Conservation (phyloP, 2,329 filamentous ascomycete species). For the Balansia obtecta region DNA sequence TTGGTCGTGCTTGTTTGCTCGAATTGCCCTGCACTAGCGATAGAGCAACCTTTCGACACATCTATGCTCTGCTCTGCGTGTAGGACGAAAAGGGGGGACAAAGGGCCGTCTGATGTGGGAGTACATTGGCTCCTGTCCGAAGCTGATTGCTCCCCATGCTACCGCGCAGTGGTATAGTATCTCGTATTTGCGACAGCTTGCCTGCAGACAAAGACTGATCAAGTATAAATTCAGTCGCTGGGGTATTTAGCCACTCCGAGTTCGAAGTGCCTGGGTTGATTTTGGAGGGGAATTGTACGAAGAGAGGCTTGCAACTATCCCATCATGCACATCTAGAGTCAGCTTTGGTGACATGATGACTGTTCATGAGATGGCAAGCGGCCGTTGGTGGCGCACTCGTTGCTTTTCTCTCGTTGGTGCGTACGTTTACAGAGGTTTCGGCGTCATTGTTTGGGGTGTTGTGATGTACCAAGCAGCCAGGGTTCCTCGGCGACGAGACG, state of each 20-base stretch:
- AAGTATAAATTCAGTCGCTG: background rate
- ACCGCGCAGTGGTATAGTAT: background rate
- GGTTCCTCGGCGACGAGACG: constrained; percentile 13
- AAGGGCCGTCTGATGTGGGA: no score
- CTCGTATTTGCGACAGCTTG: background rate
- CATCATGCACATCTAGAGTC: constrained; percentile 18
- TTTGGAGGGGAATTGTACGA: constrained; percentile 9
- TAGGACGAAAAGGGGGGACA: no score
- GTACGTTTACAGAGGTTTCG: constrained; percentile 6
- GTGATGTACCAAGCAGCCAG: constrained; percentile 20
- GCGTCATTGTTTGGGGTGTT: constrained; percentile 22
- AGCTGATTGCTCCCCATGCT: no score
- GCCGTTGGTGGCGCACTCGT: constrained; percentile 17
- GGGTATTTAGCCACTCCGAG: constrained; percentile 1
- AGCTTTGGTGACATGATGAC: constrained; percentile 18
- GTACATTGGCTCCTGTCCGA: no score
- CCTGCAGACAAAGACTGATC: no score
- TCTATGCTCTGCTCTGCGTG: no score
- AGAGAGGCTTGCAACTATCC: constrained; percentile 18
- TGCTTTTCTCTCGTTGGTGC: constrained; percentile 13
- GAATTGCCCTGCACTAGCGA: no score
- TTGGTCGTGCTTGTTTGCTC: no score
- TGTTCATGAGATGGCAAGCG: constrained; percentile 19
- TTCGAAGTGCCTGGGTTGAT: background rate
- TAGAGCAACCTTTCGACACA: no score